Percentiles rank a stretch among this genome's conserved stretches.
These are phyloP conservation scores for Drechslerella coelobrocha DNA, from an alignment of 2,329 filamentous ascomycete genomes.

Conservation along the genomic window DNA sequence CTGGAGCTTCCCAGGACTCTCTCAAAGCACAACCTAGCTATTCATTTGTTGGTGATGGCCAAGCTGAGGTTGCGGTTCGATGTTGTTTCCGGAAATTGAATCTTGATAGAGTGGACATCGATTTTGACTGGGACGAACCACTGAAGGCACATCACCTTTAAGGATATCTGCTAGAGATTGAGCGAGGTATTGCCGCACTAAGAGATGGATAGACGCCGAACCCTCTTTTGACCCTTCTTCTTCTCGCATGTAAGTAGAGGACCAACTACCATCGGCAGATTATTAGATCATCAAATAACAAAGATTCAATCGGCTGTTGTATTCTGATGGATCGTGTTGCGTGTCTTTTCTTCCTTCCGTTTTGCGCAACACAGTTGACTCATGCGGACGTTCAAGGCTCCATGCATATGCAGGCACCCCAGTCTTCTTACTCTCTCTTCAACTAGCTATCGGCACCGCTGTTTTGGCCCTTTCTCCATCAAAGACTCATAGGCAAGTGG, in stretches of 20 bases:
- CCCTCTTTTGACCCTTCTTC: no score
- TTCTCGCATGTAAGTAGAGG: not conserved
- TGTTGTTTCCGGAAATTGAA: not conserved
- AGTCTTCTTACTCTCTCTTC: not conserved
- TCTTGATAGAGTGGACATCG: not conserved
- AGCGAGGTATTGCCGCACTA: not conserved
- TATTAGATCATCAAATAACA: no score
- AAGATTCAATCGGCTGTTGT: no score
- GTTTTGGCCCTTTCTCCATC: no score
- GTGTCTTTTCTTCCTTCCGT: conserved; percentile 2
- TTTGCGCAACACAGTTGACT: conserved; percentile 37
- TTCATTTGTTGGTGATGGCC: no score
- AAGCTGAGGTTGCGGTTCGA: no score
- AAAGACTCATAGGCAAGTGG: conserved; percentile 40
- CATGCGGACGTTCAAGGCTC: conserved; percentile 14
- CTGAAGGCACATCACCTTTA: not conserved
- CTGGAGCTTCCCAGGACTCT: no score
- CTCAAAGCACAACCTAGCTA: no score
- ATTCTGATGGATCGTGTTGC: conserved; percentile 18
- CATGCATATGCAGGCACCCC: conserved; percentile 21
- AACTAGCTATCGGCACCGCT: no score
- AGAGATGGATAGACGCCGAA: no score
- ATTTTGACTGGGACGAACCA: not conserved
- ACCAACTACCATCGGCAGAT: no score
- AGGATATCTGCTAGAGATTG: not conserved